phyloP scores from a whole-genome alignment of 192 early-diverging fungal species.

The Entomortierella chlamydospora region DNA sequence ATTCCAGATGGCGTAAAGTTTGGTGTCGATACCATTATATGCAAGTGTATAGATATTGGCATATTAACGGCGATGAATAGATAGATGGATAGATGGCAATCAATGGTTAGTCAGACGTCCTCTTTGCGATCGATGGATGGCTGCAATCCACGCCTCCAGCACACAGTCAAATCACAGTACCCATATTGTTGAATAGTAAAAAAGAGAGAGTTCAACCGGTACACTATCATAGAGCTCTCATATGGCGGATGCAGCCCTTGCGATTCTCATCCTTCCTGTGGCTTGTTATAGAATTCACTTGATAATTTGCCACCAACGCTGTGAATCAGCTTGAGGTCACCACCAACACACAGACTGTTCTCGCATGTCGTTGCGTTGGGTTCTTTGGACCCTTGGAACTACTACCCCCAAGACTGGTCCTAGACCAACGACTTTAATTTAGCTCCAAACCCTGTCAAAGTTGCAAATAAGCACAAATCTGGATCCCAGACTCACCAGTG shows the following conservation, averaged over 20 bases:
- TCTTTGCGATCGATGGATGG: slow-evolving; percentile 24
- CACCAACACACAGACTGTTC: too few relatives aligned
- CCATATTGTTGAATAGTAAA: slow-evolving; percentile 54
- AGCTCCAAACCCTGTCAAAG: too few relatives aligned
- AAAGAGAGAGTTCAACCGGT: slow-evolving; percentile 27
- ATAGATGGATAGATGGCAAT: slow-evolving; percentile 37
- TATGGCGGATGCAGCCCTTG: slow-evolving; percentile 5
- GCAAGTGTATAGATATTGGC: neutral
- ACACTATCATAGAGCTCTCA: neutral
- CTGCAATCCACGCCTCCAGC: neutral
- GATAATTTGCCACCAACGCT: neutral
- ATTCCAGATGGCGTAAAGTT: slow-evolving; percentile 6
- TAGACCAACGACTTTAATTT: too few relatives aligned
- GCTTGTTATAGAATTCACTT: neutral
- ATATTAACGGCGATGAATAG: neutral
- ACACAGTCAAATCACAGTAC: slow-evolving; percentile 27
- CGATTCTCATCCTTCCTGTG: neutral
- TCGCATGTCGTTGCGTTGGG: too few relatives aligned
- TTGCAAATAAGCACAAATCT: too few relatives aligned
- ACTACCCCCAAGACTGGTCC: too few relatives aligned
- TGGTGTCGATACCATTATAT: neutral
- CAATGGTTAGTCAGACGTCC: slow-evolving; percentile 19
- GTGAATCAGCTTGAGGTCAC: too few relatives aligned
- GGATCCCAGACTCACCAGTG: too few relatives aligned
- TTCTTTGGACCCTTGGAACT: too few relatives aligned